Base-by-base conservation (phyloP, 768 basidiomycete genomes). In the Wakefieldia striispora region DNA sequence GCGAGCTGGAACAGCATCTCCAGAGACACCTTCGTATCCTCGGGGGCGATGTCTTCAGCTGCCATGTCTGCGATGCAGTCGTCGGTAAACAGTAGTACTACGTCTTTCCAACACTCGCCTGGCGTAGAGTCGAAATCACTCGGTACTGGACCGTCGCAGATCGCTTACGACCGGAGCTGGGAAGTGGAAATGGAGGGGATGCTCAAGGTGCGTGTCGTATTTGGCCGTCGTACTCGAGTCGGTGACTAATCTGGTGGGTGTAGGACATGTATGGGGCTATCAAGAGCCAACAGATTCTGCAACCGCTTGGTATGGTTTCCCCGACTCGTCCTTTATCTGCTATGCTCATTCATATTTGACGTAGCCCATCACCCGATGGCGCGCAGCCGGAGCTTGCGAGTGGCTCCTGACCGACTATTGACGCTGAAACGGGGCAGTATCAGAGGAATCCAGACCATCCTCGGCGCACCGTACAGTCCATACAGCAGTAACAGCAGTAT, bases 201-300 rank as follows among this genome's bases (percentile, higher is more conserved):
- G 54, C 80, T 99, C 54, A 95, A 92, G 79, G 92, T 91, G 39
- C 31, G 43, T 35, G 44, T 36, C 40, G 42, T 24, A 35, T 11
- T 12, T 16, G 12, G 16, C 37, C 17, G 3, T 26, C 19, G 29
- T 12, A 13, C 29, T 27, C 20, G 31, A 48, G 14, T 17, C 41
- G 47, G 37, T 50, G 55, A 41, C 45, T 6, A 44, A 9, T 42
- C 20, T 6, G 14, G 29, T 23, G 36, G 17, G 14, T 21, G 1
- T 56, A 95, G 91, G 97, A 99, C 62, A 95, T 99, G 79, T 99
- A 94, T 74, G 81, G 76, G 58, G 86, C 93, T 8, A 84, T 98
- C 70, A 94, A 95, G 72, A 81, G 76, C 35, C 89, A 94, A 59
- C 90, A 94, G 65, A 95, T 97, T 55, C 69, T 95, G 34, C 89